Evolutionary conservation across 495 filamentous ascomycete genomes (phyloP).

Genomic region (Hypoxylon fuscum): DNA sequence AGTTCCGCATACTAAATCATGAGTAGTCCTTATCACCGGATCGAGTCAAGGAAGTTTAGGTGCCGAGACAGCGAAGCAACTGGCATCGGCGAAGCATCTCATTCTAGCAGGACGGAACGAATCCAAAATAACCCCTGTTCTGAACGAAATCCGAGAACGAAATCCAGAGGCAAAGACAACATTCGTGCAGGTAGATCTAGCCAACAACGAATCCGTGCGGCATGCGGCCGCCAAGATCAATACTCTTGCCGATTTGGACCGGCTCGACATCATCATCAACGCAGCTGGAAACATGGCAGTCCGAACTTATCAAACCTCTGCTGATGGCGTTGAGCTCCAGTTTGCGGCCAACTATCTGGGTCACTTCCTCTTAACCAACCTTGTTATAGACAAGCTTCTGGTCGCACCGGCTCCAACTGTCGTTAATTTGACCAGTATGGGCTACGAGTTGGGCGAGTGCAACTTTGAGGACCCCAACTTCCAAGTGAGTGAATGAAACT

Average conservation of each 20-base stretch:
- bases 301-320: slow-evolving; percentile 48
- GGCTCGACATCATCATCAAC: slow-evolving; percentile 7
- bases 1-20: background rate
- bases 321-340: slow-evolving; percentile 54
- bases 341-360: slow-evolving; percentile 62
- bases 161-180: background rate
- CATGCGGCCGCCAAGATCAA: slow-evolving; percentile 1
- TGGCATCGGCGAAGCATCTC: slow-evolving; percentile 25
- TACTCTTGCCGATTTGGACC: background rate
- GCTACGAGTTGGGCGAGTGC: slow-evolving; percentile 45
- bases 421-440: slow-evolving; percentile 38
- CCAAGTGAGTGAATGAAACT: slow-evolving; percentile 36
- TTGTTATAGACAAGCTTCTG: slow-evolving; percentile 54
- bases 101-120: slow-evolving; percentile 21
- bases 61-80: background rate
- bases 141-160: slow-evolving; percentile 14
- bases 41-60: background rate
- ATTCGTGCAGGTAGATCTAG: slow-evolving; percentile 6
- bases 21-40: background rate
- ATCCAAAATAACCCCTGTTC: slow-evolving; percentile 16
- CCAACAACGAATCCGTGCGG: background rate
- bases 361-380: slow-evolving; percentile 44
- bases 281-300: slow-evolving; percentile 7
- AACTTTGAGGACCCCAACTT: slow-evolving; percentile 56
- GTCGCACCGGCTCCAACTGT: slow-evolving; percentile 18